phyloP scores from a whole-genome alignment of 2,329 filamentous ascomycete genomes.

The Xylaria hypoxylon region DNA sequence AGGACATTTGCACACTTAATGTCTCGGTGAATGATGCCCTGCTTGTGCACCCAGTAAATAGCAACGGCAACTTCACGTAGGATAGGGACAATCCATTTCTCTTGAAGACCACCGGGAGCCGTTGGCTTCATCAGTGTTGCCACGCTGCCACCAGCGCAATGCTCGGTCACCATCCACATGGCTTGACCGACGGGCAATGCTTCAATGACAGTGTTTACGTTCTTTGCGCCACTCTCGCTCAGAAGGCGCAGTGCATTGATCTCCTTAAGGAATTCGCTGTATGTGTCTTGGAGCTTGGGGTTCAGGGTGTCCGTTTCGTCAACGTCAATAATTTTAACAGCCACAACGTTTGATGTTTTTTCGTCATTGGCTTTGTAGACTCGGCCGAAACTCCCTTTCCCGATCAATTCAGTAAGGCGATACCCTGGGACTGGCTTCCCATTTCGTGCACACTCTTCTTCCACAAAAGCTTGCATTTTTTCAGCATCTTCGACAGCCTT shows the following conservation, averaged over 20 bases:
- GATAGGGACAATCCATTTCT: conserved; percentile 77
- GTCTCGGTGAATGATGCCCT: conserved; percentile 77
- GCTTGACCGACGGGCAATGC: conserved; percentile 81
- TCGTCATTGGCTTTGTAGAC: conserved; percentile 73
- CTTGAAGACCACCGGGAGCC: conserved; percentile 71
- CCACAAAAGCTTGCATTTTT: conserved; percentile 74
- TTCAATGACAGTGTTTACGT: conserved; percentile 85
- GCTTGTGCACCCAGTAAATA: conserved; percentile 74
- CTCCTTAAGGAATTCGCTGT: conserved; percentile 76
- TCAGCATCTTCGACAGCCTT: conserved; percentile 76
- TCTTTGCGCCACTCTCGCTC: conserved; percentile 78
- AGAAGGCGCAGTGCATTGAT: conserved; percentile 77
- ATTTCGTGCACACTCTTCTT: conserved; percentile 69
- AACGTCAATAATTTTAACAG: conserved; percentile 86
- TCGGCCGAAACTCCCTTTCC: conserved; percentile 79
- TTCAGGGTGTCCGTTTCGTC: conserved; percentile 79
- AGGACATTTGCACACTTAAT: conserved; percentile 84
- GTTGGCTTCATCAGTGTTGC: conserved; percentile 78
- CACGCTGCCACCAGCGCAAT: conserved; percentile 86
- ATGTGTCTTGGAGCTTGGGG: conserved; percentile 73
- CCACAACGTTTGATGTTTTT: conserved; percentile 67
- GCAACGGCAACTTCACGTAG: conserved; percentile 74
- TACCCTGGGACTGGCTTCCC: conserved; percentile 73
- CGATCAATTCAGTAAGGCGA: conserved; percentile 77
- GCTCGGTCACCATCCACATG: conserved; percentile 90